Percentiles rank a stretch among this genome's conserved stretches.
Evolutionary conservation across 2,329 filamentous ascomycete genomes (phyloP).

Genomic region (Ophiosphaerella narmari): DNA sequence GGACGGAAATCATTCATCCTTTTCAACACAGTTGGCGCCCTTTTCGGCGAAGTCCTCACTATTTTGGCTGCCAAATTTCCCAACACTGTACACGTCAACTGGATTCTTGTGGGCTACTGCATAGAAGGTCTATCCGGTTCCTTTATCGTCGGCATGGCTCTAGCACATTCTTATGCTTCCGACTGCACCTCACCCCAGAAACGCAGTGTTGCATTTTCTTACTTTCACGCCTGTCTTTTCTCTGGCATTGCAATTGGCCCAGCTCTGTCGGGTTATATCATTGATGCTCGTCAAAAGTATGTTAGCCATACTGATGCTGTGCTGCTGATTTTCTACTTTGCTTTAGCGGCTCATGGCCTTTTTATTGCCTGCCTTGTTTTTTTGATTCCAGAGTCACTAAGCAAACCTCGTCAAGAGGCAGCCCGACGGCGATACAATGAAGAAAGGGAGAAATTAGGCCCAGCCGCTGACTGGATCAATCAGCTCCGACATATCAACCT

Average conservation of each 20-base stretch:
- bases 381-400: slow-evolving; percentile 82
- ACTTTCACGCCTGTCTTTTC: slow-evolving; percentile 88
- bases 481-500: no score
- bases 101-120: slow-evolving; percentile 75
- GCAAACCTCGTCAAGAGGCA: slow-evolving; percentile 68
- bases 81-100: slow-evolving; percentile 72
- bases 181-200: slow-evolving; percentile 84
- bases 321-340: slow-evolving; percentile 82
- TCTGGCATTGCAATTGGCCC: slow-evolving; percentile 87
- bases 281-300: slow-evolving; percentile 56
- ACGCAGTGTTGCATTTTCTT: slow-evolving; percentile 83
- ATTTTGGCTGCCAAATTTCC: slow-evolving; percentile 79
- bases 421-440: slow-evolving; percentile 70
- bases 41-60: slow-evolving; percentile 75
- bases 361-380: slow-evolving; percentile 76
- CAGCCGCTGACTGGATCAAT: slow-evolving; percentile 51
- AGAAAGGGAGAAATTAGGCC: slow-evolving; percentile 44
- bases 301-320: slow-evolving; percentile 68
- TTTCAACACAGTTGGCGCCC: slow-evolving; percentile 73
- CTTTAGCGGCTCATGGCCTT: slow-evolving; percentile 70
- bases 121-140: slow-evolving; percentile 87
- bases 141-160: slow-evolving; percentile 79
- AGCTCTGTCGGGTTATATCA: slow-evolving; percentile 76
- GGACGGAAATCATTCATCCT: slow-evolving; percentile 78
- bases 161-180: slow-evolving; percentile 84